These are phyloP conservation scores for Ascochyta clinopodiicola DNA, from an alignment of 2,329 filamentous ascomycete species.

Conservation along the genomic window DNA sequence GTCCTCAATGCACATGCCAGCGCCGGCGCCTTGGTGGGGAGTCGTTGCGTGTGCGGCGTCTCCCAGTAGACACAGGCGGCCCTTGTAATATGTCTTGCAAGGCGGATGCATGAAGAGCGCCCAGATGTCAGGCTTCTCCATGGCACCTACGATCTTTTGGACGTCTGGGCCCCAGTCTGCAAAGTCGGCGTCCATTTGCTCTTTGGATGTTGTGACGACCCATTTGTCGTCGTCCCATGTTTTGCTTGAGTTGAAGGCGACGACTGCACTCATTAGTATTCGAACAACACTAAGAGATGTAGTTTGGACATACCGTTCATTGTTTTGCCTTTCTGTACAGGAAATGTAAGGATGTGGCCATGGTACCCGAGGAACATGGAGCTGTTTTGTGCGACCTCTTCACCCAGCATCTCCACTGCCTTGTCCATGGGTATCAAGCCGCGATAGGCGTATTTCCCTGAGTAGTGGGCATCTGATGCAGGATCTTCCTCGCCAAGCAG, in stretches of 20 bases:
- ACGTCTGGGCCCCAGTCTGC: slow-evolving; percentile 39
- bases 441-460: slow-evolving; percentile 68
- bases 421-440: slow-evolving; percentile 67
- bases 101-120: slow-evolving; percentile 63
- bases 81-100: slow-evolving; percentile 54
- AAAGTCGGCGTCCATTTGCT: slow-evolving; percentile 42
- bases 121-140: slow-evolving; percentile 63
- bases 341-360: slow-evolving; percentile 68
- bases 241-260: slow-evolving; percentile 44
- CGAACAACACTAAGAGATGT: no score
- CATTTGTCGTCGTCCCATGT: slow-evolving; percentile 44
- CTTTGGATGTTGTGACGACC: slow-evolving; percentile 43
- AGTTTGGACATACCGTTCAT: slow-evolving; percentile 57
- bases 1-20: slow-evolving; percentile 64
- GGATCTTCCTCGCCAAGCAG: slow-evolving; percentile 57
- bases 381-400: slow-evolving; percentile 58
- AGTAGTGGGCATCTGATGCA: slow-evolving; percentile 59
- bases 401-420: slow-evolving; percentile 58
- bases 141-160: slow-evolving; percentile 40
- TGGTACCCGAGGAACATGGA: slow-evolving; percentile 66
- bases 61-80: slow-evolving; percentile 58
- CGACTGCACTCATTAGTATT: slow-evolving; percentile 32
- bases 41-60: slow-evolving; percentile 64
- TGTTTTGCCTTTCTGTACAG: slow-evolving; percentile 63
- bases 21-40: slow-evolving; percentile 64